Evolutionary conservation across 2,329 filamentous ascomycete species (phyloP).

Genomic region (Cordyceps sp.): DNA sequence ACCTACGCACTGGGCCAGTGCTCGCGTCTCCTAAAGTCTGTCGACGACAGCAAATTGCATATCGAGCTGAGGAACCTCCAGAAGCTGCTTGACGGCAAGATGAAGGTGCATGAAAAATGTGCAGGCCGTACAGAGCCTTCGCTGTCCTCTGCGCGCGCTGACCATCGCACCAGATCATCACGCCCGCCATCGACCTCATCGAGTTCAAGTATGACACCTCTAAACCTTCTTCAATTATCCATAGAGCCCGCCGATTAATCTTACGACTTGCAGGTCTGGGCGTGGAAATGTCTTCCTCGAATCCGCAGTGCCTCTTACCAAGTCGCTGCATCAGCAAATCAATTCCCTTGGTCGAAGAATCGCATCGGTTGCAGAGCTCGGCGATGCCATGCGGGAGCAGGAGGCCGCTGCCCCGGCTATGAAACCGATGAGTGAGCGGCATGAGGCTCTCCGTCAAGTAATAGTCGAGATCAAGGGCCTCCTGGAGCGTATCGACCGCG

Average conservation of each 20-base stretch:
- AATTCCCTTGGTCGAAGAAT: slow-evolving; percentile 61
- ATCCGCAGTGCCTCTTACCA: slow-evolving; percentile 69
- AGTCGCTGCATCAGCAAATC: slow-evolving; percentile 69
- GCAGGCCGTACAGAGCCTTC: too few relatives aligned
- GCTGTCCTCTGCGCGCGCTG: background rate
- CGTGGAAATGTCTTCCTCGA: slow-evolving; percentile 50
- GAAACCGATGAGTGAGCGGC: slow-evolving; percentile 13
- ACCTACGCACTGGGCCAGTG: slow-evolving; percentile 75
- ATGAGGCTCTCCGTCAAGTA: slow-evolving; percentile 51
- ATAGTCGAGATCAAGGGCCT: slow-evolving; percentile 60
- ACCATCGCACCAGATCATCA: slow-evolving; percentile 46
- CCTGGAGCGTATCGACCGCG: slow-evolving; percentile 68
- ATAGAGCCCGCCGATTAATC: background rate
- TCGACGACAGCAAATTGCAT: slow-evolving; percentile 53
- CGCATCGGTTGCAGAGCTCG: slow-evolving; percentile 48
- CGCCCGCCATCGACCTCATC: slow-evolving; percentile 81
- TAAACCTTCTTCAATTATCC: slow-evolving; percentile 1
- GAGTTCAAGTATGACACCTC: slow-evolving; percentile 55
- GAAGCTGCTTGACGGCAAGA: slow-evolving; percentile 65
- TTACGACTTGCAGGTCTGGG: slow-evolving; percentile 21
- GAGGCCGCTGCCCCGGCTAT: slow-evolving; percentile 21
- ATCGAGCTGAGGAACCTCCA: slow-evolving; percentile 56
- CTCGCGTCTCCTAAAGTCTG: slow-evolving; percentile 57
- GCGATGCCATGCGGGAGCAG: slow-evolving; percentile 30
- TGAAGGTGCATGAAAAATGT: slow-evolving; percentile 44